These are phyloP conservation scores for Claviceps africana DNA, from an alignment of 2,329 filamentous ascomycete genomes.

Conservation along the genomic window DNA sequence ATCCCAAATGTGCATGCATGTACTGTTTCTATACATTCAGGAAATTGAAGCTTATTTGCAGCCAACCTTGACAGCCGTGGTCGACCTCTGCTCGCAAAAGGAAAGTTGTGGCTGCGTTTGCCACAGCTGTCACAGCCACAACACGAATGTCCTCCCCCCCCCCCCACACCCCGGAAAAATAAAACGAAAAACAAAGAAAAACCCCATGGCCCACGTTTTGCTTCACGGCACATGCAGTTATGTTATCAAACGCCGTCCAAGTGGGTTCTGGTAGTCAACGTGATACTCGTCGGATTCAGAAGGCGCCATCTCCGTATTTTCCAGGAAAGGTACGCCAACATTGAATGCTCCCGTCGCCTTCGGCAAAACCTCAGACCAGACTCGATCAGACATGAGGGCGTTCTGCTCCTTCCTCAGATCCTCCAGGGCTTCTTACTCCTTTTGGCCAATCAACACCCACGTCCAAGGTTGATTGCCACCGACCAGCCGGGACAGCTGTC, in stretches of 20 bases:
- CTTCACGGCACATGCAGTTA: background rate
- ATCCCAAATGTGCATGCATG: no score
- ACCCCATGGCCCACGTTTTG: background rate
- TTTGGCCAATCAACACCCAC: background rate
- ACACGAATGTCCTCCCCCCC: no score
- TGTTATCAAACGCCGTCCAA: background rate
- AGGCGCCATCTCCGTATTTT: background rate
- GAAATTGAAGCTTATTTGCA: no score
- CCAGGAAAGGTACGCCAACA: background rate
- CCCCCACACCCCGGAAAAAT: no score
- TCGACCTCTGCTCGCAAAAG: background rate
- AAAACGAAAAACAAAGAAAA: background rate
- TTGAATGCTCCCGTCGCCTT: background rate
- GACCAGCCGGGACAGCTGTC: conserved; percentile 4
- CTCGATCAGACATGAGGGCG: background rate
- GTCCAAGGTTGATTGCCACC: background rate
- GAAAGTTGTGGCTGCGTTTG: background rate
- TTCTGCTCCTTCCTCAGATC: background rate
- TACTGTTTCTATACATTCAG: no score
- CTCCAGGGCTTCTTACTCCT: background rate
- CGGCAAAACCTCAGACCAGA: background rate
- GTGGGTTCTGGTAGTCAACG: background rate
- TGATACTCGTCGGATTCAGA: background rate
- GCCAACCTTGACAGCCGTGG: background rate
- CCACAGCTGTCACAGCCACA: conserved; percentile 3